Base-by-base conservation (phyloP, 805 yeast species). In the Crinitomyces ghanaensis region DNA sequence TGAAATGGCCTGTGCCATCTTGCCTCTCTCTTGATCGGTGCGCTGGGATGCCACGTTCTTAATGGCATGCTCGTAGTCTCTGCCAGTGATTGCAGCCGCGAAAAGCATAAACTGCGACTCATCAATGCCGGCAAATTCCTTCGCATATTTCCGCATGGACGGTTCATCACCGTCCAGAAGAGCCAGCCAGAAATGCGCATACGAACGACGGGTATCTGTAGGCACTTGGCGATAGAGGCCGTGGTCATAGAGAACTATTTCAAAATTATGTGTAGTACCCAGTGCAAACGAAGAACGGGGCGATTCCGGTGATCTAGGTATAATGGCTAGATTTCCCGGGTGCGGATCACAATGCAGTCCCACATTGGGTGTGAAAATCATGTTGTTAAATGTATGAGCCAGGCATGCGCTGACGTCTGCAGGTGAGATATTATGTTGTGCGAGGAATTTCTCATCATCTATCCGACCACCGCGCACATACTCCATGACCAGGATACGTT, bases 311-410 rank as follows among this genome's bases (percentile, higher is more conserved):
- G 26, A 40, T 53, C 19, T 46, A 1, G 56, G 49, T 36, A 85
- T 63, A 15, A 91, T 83, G 0, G 97, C 95, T 38, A 91, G 62
- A 49, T 91, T 91, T 0, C 99, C 99, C 7, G 94, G 95, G 54
- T 91, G 99, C 1, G 98, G 98, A 54, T 91, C 99, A 60, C 98
- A 91, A 54, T 91, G 99, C 27, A 91, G 70, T 1, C 88, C 83
- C 15, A 84, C 94, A 18, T 74, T 77, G 1, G 95, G 93, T 2
- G 93, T 78, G 61, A 91, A 91, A 26, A 91, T 84, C 99, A 91
- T 91, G 50, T 74, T 77, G 60, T 88, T 83, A 63, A 91, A 91
- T 19, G 84, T 76, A 46, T 88, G 95, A 0, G 95, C 74, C 24
- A 91, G 63, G 52, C 96, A 88, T 5, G 77, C 60, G 2, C 93